Base-by-base conservation (phyloP, 176 grass and related monocot species). In the Stipa capillata region DNA sequence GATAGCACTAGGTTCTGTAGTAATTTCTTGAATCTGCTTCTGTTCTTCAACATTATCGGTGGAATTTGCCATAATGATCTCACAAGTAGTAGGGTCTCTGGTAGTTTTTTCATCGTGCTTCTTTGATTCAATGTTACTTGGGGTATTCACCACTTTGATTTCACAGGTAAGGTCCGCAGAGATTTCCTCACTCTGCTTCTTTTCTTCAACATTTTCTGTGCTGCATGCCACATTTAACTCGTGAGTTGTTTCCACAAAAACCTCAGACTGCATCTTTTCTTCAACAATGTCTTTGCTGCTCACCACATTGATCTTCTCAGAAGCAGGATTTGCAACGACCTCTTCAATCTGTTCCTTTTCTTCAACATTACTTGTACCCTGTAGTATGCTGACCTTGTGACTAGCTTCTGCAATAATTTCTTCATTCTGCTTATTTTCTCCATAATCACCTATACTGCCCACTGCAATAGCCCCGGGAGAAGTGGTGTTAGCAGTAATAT, bases 381-480 rank as follows among this genome's bases (percentile, higher is more conserved):
- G 68, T 85, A 65, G 35, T 20, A 10, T 8, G 20, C 27, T 74
- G 34, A 80, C 76, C 33, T 75, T 62, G 54, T 69, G 28, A 41
- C 23, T 60, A 66, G 52, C 8, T 20, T 85, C 20, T 2, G 42
- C 40, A 43, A 34, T 43, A 29, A 80, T 40, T 24, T 80, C 43
- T 45, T 84, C 51, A 53, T 54, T 69, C 35, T 80, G 87, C 25
- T 89, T 72, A 47, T 54, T 68, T 52, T 80, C 87, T 75, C 76
- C 82, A 53, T 48, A 25, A 54, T 13, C 40, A 57, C 35, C 27
- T 43, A 44, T 81, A 36, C 23, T 57, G 17, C 59, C 12, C 17
- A 75, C 34, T 23, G 15, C 16, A 17, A 43, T 44, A 28, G 52
- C 7, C 72, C 80, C 70, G 65, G 32, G 65, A 49, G 57, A 8